Evolutionary conservation across 169 alveolate species (phyloP).

Genomic region (Babesia bovis): DNA sequence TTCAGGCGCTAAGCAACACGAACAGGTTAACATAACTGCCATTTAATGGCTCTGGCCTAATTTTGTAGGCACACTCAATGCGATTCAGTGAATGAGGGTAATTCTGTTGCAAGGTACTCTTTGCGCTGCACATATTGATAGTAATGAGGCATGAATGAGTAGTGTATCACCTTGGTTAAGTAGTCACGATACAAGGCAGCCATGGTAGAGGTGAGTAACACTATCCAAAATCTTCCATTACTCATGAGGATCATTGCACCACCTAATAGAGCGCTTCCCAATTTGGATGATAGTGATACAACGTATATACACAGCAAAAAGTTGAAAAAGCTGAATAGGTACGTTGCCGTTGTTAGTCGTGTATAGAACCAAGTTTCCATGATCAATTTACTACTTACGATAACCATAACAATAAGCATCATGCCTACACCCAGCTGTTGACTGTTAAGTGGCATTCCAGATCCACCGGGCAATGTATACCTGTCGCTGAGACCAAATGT

Average conservation of each 20-base stretch:
- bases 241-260: conserved; percentile 28
- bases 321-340: conserved; percentile 60
- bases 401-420: conserved; percentile 66
- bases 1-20: too few relatives aligned
- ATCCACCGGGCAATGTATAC: conserved; percentile 63
- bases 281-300: conserved; percentile 36
- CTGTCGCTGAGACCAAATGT: conserved; percentile 58
- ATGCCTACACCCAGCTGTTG: conserved; percentile 70
- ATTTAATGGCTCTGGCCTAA: too few relatives aligned
- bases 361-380: conserved; percentile 76
- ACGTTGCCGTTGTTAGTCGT: conserved; percentile 58
- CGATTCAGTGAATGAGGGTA: not conserved
- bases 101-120: conserved; percentile 40
- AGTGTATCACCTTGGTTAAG: conserved; percentile 40
- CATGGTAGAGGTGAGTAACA: conserved; percentile 35
- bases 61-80: too few relatives aligned
- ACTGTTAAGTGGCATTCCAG: conserved; percentile 65
- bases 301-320: conserved; percentile 48
- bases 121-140: conserved; percentile 61
- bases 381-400: conserved; percentile 75
- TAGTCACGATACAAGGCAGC: conserved; percentile 58
- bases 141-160: conserved; percentile 64
- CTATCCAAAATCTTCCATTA: conserved; percentile 59
- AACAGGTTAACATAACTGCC: too few relatives aligned
- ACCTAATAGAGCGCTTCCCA: conserved; percentile 32